Evolutionary conservation across 2,329 filamentous ascomycete genomes (phyloP), one percentile per base, ranked within the genome.

Genomic region (Dactylellina sp.): DNA sequence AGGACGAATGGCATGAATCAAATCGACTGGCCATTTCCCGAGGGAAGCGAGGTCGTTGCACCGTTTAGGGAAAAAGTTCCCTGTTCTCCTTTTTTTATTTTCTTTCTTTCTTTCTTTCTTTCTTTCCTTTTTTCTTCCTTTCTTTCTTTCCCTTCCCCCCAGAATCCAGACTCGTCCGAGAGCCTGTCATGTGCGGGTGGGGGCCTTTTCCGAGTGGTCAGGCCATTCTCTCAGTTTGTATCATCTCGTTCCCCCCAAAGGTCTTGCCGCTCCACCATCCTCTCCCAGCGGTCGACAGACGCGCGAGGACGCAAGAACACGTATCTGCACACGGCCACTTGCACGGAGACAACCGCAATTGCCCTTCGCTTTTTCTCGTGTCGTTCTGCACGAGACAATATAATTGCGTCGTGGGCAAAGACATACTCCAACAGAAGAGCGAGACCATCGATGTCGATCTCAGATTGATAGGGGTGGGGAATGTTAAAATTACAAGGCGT

Each of bases 171-270:
- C 59, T 71, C 66, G 66, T 63, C 59, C 52, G 50, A 71, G 56
- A 60, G 25, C 35, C 53, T 61, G 60, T 72, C 68, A 72, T 65
- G 60, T 72, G 68, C 46, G 68, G 59, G 68, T 65, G 68, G 68
- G 59, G 68, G 59, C 60, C 60, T 35, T 44, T 72, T 50, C 68
- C 68, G 44, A 72, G 60, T 74, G 70, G 70, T 74, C 70, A 74
- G 70, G 61, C 55, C 70, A 46, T 32, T 5, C 28, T 32, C 28
- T 32, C 28, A 52, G 57, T 50, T 52, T 60, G 60, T 65, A 60
- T 55, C 50, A 55, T 42, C 66, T 39, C 53, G 25, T 64, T n/a
- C 55, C 68, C 68, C 32, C 16, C 46, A 44, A 39, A 32, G 49
- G 40, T 32, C 44, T 57, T 59, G 52, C 66, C 66, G 60, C 59